Evolutionary conservation across 2,329 filamentous ascomycete genomes (phyloP), one percentile per base, ranked within the genome.

Genomic region (Arthroderma uncinatum): DNA sequence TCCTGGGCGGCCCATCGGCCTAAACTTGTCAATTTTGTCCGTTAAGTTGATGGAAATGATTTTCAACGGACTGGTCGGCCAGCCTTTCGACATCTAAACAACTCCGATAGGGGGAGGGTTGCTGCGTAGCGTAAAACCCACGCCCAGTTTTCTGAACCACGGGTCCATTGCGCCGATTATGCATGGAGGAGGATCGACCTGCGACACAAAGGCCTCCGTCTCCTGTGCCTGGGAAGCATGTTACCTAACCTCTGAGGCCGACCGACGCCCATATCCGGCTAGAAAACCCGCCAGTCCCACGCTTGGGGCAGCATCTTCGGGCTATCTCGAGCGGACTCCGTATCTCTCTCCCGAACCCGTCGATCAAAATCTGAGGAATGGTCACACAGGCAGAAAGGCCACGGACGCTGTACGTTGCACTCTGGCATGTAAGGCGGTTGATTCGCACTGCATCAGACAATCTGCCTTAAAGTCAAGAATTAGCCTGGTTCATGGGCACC

Each of bases 121-220:
- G 14, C 6, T 5, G 47, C 6, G 14, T 6, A 33, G 23, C 3
- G 21, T 9, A 28, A 19, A 25, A 6, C 25, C n/a, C 28, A 30
- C 23, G 1, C 47, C 14, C 14, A 33, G n/a, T 25, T 10, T 3
- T 5, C 47, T 34, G 47, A 50, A 50, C 44, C 47, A 50, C 47
- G 47, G 28, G 47, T 50, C 25, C 47, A 19, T 19, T 50, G 47
- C 47, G 28, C 47, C 14, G 28, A 50, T 19, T 30, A 50, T 50
- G 47, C 47, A 50, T 50, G 44, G 47, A 16, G 47, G n/a, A 47
- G 47, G 47, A 50, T 50, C 47, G 47, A 16, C 25, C 19, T 50
- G 47, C 47, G 28, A 50, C 47, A 50, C 47, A 50, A 50, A 50
- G 25, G 33, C 21, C 39, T 19, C 39, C 10, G 39, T n/a, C n/a